phyloP scores from a whole-genome alignment of 306 rosid genomes.

The Prinsepia uniflora region DNA sequence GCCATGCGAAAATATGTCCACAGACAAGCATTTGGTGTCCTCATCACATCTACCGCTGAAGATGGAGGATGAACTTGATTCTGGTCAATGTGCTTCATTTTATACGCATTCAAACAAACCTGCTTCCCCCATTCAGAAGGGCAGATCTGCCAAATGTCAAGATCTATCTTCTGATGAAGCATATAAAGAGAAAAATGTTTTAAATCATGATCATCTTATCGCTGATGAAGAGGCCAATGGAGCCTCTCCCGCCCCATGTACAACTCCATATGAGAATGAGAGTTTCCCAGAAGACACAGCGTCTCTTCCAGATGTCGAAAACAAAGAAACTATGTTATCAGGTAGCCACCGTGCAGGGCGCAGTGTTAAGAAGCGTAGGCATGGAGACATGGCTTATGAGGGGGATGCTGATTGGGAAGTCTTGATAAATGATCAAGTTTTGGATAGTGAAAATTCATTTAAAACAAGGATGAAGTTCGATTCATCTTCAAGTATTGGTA shows the following conservation, averaged over 20 bases:
- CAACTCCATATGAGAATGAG: slow-evolving; percentile 46
- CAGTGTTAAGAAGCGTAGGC: slow-evolving; percentile 63
- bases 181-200: slow-evolving; percentile 17
- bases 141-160: slow-evolving; percentile 36
- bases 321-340: slow-evolving; percentile 47
- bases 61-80: slow-evolving; percentile 33
- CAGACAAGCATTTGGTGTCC: slow-evolving; percentile 23
- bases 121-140: slow-evolving; percentile 30
- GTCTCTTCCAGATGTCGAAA: slow-evolving; percentile 48
- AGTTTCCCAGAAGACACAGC: slow-evolving; percentile 46
- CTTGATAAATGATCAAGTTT: slow-evolving; percentile 49
- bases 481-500: slow-evolving; percentile 50
- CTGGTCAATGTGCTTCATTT: slow-evolving; percentile 5
- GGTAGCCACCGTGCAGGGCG: slow-evolving; percentile 47
- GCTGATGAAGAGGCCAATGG: slow-evolving; percentile 32
- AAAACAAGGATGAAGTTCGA: slow-evolving; percentile 51
- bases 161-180: slow-evolving; percentile 30
- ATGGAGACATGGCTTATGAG: slow-evolving; percentile 97
- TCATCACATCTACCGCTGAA: slow-evolving; percentile 23
- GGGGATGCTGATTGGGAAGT: slow-evolving; percentile 97
- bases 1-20: slow-evolving; percentile 27
- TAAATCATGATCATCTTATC: slow-evolving; percentile 24
- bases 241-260: slow-evolving; percentile 39
- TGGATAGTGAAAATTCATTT: slow-evolving; percentile 41
- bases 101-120: slow-evolving; percentile 18